These are phyloP conservation scores for Phyllostachys edulis DNA, from an alignment of 176 grass and related monocot species.

Conservation along the genomic window DNA sequence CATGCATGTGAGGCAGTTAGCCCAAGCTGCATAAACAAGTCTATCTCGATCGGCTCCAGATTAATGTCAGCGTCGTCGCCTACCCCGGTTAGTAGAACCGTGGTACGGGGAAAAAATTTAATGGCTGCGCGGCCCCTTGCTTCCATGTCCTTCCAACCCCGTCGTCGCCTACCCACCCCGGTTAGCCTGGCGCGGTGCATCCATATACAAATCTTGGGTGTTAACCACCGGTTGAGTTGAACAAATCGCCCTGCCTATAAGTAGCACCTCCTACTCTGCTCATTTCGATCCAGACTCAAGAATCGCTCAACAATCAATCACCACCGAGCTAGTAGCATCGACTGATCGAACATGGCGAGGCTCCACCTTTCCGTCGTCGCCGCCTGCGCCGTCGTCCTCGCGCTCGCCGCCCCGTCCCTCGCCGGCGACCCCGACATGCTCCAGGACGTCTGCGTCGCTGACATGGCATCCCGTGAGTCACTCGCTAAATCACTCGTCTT, in stretches of 20 bases:
- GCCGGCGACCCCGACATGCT: conserved; percentile 74
- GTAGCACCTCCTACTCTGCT: conserved; percentile 22
- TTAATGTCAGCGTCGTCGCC: too few species aligned
- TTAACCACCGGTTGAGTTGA: not conserved
- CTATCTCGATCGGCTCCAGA: too few species aligned
- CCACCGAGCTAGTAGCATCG: not conserved
- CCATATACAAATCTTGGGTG: not conserved
- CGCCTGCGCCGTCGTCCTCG: conserved; percentile 24
- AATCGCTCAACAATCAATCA: not conserved
- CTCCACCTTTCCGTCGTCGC: conserved; percentile 24
- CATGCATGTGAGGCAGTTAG: conserved; percentile 9
- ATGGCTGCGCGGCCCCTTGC: not conserved
- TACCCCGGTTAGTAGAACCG: too few species aligned
- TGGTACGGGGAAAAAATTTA: too few species aligned
- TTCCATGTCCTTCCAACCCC: not conserved
- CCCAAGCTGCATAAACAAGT: conserved; percentile 21
- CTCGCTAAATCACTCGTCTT: not conserved
- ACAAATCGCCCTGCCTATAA: conserved; percentile 6
- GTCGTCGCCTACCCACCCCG: not conserved
- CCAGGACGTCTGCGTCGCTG: conserved; percentile 82
- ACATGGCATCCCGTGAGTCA: conserved; percentile 44
- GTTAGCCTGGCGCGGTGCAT: too few species aligned
- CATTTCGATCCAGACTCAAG: not conserved
- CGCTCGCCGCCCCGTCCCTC: conserved; percentile 16
- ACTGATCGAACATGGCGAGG: conserved; percentile 5